Conservation (phyloP, 1,284 basidiomycete species). For the Amylostereum areolatum region DNA sequence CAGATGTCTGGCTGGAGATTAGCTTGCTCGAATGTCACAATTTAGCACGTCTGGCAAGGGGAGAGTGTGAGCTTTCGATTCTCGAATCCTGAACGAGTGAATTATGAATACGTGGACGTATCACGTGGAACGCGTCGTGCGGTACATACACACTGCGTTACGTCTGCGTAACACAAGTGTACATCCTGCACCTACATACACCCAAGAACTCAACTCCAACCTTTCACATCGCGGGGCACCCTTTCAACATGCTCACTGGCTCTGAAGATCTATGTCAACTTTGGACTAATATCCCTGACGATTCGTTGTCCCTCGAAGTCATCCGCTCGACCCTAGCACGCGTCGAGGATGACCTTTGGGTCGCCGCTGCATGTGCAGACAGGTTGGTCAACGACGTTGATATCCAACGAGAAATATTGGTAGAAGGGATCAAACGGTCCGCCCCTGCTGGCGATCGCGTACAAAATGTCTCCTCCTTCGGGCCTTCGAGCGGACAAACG, state of each 20-base stretch:
- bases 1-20: no score
- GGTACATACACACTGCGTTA: no score
- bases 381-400: conserved; percentile 52
- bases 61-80: no score
- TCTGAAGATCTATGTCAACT: conserved; percentile 34
- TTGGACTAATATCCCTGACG: conserved; percentile 54
- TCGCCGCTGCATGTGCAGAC: conserved; percentile 64
- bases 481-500: background rate
- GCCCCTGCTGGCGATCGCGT: conserved; percentile 40
- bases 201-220: no score
- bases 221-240: no score
- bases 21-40: no score
- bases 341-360: conserved; percentile 67
- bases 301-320: conserved; percentile 43
- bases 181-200: no score
- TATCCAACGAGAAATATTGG: conserved; percentile 52
- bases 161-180: no score
- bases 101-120: no score
- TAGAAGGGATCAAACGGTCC: conserved; percentile 58
- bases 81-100: no score
- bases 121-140: no score
- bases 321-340: conserved; percentile 44
- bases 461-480: conserved; percentile 26
- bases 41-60: no score
- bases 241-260: conserved; percentile 20